These are phyloP conservation scores for Astragalus glycyphyllos DNA, from an alignment of 306 rosid genomes.

Conservation along the genomic window DNA sequence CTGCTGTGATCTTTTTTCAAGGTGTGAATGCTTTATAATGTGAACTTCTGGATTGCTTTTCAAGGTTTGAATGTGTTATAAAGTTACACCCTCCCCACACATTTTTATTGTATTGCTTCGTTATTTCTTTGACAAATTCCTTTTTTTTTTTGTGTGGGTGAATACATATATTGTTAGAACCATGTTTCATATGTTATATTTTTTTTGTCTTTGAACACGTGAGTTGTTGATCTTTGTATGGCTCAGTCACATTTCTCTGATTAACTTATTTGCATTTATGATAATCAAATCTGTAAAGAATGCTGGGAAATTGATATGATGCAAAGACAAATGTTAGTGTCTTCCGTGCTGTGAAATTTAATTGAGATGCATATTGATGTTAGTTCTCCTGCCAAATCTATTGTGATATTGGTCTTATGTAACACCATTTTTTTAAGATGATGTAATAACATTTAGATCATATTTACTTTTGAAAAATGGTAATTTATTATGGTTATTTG, in stretches of 20 bases:
- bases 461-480: conserved; percentile 11
- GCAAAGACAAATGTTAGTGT: background rate
- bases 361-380: conserved; percentile 19
- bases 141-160: background rate
- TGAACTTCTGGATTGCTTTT: background rate
- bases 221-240: conserved; percentile 20
- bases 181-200: conserved; percentile 14
- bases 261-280: background rate
- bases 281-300: conserved; percentile 13
- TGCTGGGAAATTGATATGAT: background rate
- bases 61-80: background rate
- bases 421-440: background rate
- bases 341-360: conserved; percentile 17
- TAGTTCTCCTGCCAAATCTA: background rate
- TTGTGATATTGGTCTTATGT: background rate
- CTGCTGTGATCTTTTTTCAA: conserved; percentile 4
- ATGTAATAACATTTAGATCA: background rate
- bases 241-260: conserved; percentile 8
- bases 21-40: conserved; percentile 15
- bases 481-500: background rate
- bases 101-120: background rate
- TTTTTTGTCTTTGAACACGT: conserved; percentile 7
- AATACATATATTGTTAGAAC: background rate
- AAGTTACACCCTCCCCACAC: background rate
- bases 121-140: background rate